A percentile compares a stretch with the other conserved stretches of the same genome.
Evolutionary conservation across 768 basidiomycete species (phyloP).

Genomic region (Hirschioporus abietinus): DNA sequence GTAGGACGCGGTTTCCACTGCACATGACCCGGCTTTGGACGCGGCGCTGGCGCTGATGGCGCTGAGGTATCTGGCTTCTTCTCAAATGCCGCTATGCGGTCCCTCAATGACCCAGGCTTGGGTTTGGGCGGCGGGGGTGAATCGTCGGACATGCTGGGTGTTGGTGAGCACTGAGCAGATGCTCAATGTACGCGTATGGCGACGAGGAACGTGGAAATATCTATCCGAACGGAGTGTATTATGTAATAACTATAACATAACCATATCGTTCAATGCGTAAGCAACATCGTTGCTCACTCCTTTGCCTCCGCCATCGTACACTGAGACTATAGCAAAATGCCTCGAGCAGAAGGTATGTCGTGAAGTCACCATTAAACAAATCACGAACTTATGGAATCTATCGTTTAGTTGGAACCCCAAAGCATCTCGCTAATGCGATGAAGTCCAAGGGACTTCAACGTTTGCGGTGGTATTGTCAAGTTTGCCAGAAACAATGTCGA

Average conservation of each 20-base stretch:
- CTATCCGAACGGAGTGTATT: neutral
- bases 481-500: conserved; percentile 97
- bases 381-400: conserved; percentile 10
- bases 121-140: conserved; percentile 51
- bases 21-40: conserved; percentile 58
- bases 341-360: conserved; percentile 70
- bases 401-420: conserved; percentile 72
- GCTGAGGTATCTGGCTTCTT: conserved; percentile 45
- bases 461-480: conserved; percentile 97
- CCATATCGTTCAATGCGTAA: neutral
- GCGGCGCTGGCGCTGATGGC: conserved; percentile 26
- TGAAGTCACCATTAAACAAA: neutral
- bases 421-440: conserved; percentile 92
- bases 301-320: neutral
- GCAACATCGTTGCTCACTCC: neutral
- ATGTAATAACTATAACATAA: neutral
- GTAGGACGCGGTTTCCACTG: conserved; percentile 68
- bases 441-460: conserved; percentile 96
- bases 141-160: conserved; percentile 25
- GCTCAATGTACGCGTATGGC: neutral
- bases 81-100: conserved; percentile 88
- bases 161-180: neutral
- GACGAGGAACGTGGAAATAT: neutral
- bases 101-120: conserved; percentile 74
- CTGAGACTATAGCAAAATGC: conserved; percentile 43